Evolutionary conservation across 805 yeast genomes (phyloP).

Genomic region (Scheffersomyces ergatensis): DNA sequence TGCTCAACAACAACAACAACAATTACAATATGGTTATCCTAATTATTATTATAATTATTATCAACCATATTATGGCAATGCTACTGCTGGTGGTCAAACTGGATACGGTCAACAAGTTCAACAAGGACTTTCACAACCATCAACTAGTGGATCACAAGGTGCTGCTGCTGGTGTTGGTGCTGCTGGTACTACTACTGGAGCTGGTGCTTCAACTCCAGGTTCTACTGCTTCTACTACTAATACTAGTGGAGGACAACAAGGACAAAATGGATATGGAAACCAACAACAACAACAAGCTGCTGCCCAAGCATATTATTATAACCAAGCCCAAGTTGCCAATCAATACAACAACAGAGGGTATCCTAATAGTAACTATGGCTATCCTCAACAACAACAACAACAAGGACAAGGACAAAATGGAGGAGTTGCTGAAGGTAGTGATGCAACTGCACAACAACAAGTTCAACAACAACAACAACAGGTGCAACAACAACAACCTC

Average conservation of each 20-base stretch:
- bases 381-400: conserved; percentile 26
- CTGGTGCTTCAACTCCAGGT: conserved; percentile 6
- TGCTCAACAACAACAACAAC: conserved; percentile 19
- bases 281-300: conserved; percentile 6
- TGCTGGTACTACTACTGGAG: conserved; percentile 7
- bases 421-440: conserved; percentile 1
- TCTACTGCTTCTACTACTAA: no score
- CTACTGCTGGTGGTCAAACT: conserved; percentile 19
- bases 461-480: conserved; percentile 4
- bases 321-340: conserved; percentile 25
- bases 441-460: conserved; percentile 1
- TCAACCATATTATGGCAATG: conserved; percentile 36
- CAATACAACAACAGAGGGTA: conserved; percentile 28
- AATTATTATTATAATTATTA: conserved; percentile 39
- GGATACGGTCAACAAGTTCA: conserved; percentile 10
- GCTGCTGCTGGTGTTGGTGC: conserved; percentile 7
- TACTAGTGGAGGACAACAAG: neutral
- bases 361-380: conserved; percentile 21
- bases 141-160: conserved; percentile 4
- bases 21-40: conserved; percentile 41
- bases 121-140: conserved; percentile 1
- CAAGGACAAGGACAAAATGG: conserved; percentile 9
- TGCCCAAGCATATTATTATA: conserved; percentile 16
- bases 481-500: conserved; percentile 2
- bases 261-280: conserved; percentile 1